These are phyloP conservation scores for Bocquillonia castaneifolia DNA, from an alignment of 441 rosid genomes.

Conservation along the genomic window DNA sequence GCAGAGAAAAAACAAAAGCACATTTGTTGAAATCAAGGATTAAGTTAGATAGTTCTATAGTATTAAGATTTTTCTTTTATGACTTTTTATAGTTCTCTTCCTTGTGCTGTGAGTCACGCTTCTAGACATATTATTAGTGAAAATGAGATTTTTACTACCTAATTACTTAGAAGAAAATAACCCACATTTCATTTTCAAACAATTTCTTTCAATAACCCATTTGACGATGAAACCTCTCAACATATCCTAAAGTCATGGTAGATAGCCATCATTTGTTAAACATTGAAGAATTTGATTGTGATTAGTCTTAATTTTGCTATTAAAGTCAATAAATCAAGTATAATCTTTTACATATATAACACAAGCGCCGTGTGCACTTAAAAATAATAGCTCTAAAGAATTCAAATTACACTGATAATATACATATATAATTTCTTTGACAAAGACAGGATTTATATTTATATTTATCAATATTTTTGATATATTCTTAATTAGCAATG, in stretches of 20 bases:
- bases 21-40: not conserved
- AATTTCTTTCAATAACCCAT: slow-evolving; percentile 9
- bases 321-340: slow-evolving; percentile 19
- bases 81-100: not conserved
- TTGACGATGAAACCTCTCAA: slow-evolving; percentile 23
- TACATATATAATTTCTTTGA: no score
- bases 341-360: no score
- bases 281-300: not conserved
- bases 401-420: no score
- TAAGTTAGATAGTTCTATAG: not conserved
- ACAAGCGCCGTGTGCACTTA: no score
- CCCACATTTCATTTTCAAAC: slow-evolving; percentile 10
- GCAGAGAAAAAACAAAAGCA: not conserved
- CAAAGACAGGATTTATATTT: no score
- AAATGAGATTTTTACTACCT: not conserved
- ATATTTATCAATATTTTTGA: no score
- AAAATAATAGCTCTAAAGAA: no score
- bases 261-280: slow-evolving; percentile 13
- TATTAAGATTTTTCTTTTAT: not conserved
- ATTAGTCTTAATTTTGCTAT: slow-evolving; percentile 10
- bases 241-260: slow-evolving; percentile 28
- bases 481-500: no score
- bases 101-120: slow-evolving; percentile 27
- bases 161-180: not conserved
- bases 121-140: slow-evolving; percentile 21